phyloP scores from a whole-genome alignment of 2,329 filamentous ascomycete genomes.

The Esteya vermicola region DNA sequence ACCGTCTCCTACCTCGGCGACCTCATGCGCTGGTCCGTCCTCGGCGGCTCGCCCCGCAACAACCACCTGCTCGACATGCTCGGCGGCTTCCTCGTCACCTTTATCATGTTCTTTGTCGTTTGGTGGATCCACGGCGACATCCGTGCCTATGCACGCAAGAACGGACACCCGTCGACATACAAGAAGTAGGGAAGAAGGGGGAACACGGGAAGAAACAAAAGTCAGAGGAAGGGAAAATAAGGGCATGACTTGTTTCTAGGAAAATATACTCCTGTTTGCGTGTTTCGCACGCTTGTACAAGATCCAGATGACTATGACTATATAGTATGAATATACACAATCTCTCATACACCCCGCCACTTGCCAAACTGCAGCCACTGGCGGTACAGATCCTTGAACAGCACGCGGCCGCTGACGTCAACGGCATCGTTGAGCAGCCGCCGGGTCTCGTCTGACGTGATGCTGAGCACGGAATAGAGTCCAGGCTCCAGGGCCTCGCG shows the following conservation, averaged over 20 bases:
- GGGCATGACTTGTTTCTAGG: too few species aligned
- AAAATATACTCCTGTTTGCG: too few species aligned
- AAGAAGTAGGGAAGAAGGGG: conserved; percentile 11
- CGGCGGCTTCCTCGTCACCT: conserved; percentile 34
- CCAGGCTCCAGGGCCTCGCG: conserved; percentile 43
- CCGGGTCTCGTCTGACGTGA: conserved; percentile 39
- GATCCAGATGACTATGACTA: too few species aligned
- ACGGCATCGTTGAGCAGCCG: conserved; percentile 45
- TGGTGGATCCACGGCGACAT: conserved; percentile 44
- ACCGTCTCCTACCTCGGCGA: conserved; percentile 60
- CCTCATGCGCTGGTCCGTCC: conserved; percentile 50
- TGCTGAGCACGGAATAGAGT: conserved; percentile 43
- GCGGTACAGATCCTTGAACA: conserved; percentile 43
- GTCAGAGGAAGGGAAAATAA: not conserved
- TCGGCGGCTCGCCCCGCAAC: conserved; percentile 43
- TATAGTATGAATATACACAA: not conserved
- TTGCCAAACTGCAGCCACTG: conserved; percentile 49
- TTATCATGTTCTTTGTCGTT: conserved; percentile 45
- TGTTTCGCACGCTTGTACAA: too few species aligned
- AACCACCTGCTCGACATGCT: conserved; percentile 46
- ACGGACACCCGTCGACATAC: conserved; percentile 43
- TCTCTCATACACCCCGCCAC: conserved; percentile 40
- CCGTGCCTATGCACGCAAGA: conserved; percentile 36
- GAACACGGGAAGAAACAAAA: not conserved
- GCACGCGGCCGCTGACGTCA: conserved; percentile 42